Evolutionary conservation across 2,329 filamentous ascomycete species (phyloP), one percentile per base, ranked within the genome.

Genomic region (Cadophora malorum): DNA sequence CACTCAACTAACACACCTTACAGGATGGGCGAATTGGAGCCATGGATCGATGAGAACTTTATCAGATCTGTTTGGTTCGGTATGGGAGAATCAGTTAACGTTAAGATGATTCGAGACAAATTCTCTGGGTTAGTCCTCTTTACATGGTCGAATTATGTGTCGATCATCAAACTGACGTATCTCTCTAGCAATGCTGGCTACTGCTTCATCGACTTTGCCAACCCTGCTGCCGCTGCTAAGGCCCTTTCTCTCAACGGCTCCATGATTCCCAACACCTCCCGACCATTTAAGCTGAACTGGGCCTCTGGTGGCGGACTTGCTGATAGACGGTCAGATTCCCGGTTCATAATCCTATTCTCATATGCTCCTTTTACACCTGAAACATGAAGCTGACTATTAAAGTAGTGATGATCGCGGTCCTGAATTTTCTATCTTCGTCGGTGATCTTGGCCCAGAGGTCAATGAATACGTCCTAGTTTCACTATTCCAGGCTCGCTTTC

Each of bases 61-160:
- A 92, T 99, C 78, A 94, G 96, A 82, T 96, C 92, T 75, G 89
- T 98, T 56, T 98, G 84, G 72, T 97, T 93, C 77, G 90, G 94
- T 76, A 92, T 97, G 83, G 94, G 92, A 74, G 96, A 98, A 82
- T 90, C 90, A 72, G 96, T 99, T 76, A 97, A 97, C 76, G 96
- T 99, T 76, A 99, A 99, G 88, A 97, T 99, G 87, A 99, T 99
- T 77, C 93, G 96, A 73, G 96, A 99, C 84, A 97, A 97, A 82
- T 97, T 97, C 81, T 97, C 95, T 79, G 96, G 95, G 94, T 97
- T 86, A 82, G 86, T 78, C 52, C 59, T 23, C 56, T 45, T 16
- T 41, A 38, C 28, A 50, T 49, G 28, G 19, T 58, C 59, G 25
- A 21, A 28, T 28, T 19, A 33, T n/a, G 7, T 28, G 16, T 14